Evolutionary conservation across 2,329 filamentous ascomycete species (phyloP), one percentile per base, ranked within the genome.

Genomic region (Furcasterigmium furcatum): DNA sequence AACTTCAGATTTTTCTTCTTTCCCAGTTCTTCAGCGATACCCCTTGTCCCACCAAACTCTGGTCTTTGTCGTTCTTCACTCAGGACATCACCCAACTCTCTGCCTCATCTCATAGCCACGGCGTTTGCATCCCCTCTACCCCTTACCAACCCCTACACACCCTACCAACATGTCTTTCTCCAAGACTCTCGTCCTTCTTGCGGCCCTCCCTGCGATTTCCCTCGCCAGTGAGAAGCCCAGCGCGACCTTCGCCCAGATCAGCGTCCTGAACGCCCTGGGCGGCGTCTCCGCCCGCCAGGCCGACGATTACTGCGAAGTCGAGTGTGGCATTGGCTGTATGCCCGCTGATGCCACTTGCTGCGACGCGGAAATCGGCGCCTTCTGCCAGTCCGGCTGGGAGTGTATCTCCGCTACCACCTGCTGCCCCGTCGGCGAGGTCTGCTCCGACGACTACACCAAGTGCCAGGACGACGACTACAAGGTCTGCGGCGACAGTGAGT

Each of bases 361-460:
- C 30, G 30, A 35, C 12, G 14, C 9, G 30, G 19, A 20, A 3
- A 16, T 36, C 6, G 41, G 41, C 16, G 18, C 32, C n/a, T 43
- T 24, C 30, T 43, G 41, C 22, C n/a, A 35, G 14, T n/a, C 14
- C 30, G 41, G 41, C 21, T 27, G 34, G 14, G 13, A 9, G n/a
- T 43, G 41, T 13, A 25, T 19, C 22, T 9, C 30, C 13, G 14
- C 16, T 8, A 21, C 34, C 16, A 36, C 29, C 6, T 43, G 41
- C 32, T 43, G 41, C 32, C 41, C 41, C 12, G 30, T 14, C 4
- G 41, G 41, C 32, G 30, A 43, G 14, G 19, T 25, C 10, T 43
- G 41, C 12, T n/a, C 22, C 14, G 30, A 22, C 7, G n/a, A 20
- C 10, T 13, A 30, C 9, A 21, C 9, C 7, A 19, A 10, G 10